Conservation (phyloP, 768 basidiomycete species). For the Calocybe gangraenosa region DNA sequence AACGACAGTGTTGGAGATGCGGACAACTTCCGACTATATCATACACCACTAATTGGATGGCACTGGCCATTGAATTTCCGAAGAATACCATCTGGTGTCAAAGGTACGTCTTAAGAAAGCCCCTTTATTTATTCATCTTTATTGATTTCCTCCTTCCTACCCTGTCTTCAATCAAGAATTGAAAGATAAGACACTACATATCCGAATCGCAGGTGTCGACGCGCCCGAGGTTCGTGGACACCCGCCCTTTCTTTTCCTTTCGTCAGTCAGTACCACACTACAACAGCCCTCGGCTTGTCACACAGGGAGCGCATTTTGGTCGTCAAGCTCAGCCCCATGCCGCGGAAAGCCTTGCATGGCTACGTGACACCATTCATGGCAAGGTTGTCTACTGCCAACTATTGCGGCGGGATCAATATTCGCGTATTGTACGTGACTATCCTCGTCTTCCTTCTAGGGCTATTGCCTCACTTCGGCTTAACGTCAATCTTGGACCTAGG, state of each 20-base stretch:
- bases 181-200: slow-evolving; percentile 77
- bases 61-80: slow-evolving; percentile 70
- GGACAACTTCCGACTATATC: slow-evolving; percentile 87
- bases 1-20: slow-evolving; percentile 69
- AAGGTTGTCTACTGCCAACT: slow-evolving; percentile 69
- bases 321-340: slow-evolving; percentile 71
- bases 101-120: slow-evolving; percentile 38
- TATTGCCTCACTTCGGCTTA: background rate
- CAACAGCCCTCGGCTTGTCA: background rate
- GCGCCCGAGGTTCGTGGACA: slow-evolving; percentile 77
- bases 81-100: slow-evolving; percentile 49
- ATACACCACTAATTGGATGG: slow-evolving; percentile 78
- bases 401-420: slow-evolving; percentile 77
- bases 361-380: slow-evolving; percentile 52
- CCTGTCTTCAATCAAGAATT: slow-evolving; percentile 49
- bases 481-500: slow-evolving; percentile 36
- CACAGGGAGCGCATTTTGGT: slow-evolving; percentile 80
- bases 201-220: slow-evolving; percentile 88
- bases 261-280: background rate
- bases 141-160: background rate
- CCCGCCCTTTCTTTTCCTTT: background rate
- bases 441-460: background rate
- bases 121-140: background rate
- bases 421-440: slow-evolving; percentile 57
- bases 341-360: slow-evolving; percentile 72